phyloP scores from a whole-genome alignment of 331 rosid genomes.

The Quercus phellos region DNA sequence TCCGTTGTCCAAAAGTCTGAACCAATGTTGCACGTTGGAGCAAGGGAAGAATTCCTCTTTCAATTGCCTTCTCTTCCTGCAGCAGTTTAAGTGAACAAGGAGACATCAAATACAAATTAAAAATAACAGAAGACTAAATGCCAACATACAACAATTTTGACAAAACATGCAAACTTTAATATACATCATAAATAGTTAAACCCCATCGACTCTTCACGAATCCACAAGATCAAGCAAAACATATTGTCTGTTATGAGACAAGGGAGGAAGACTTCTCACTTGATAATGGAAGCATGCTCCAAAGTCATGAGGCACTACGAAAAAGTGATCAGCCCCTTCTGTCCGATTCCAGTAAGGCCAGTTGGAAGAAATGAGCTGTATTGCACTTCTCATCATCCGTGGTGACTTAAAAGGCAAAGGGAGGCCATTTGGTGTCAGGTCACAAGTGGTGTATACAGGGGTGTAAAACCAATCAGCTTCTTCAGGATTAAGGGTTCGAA shows the following conservation, averaged over 20 bases:
- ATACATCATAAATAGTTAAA: neutral
- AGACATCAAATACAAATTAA: neutral
- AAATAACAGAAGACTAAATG: neutral
- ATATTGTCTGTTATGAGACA: neutral
- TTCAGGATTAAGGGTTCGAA: slow-evolving; percentile 81
- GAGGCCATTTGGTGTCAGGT: slow-evolving; percentile 86
- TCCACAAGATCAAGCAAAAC: neutral
- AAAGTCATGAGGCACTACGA: slow-evolving; percentile 80
- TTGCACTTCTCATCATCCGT: slow-evolving; percentile 86
- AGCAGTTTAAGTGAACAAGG: slow-evolving; percentile 7
- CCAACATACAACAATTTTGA: neutral
- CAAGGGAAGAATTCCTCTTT: slow-evolving; percentile 78
- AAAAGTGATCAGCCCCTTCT: slow-evolving; percentile 91
- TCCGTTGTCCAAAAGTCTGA: slow-evolving; percentile 85
- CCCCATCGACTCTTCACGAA: neutral
- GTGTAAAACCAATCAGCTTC: slow-evolving; percentile 94
- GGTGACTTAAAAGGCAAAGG: slow-evolving; percentile 91
- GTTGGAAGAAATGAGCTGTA: slow-evolving; percentile 83
- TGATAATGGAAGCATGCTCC: slow-evolving; percentile 91
- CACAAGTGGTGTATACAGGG: slow-evolving; percentile 87
- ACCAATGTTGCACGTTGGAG: slow-evolving; percentile 76
- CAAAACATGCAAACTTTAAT: neutral
- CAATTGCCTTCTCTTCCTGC: slow-evolving; percentile 89
- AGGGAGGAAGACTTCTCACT: slow-evolving; percentile 33
- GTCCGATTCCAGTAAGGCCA: slow-evolving; percentile 94